Base-by-base conservation (phyloP, 345 rosid species). In the Eucalyptus lansdowneana region DNA sequence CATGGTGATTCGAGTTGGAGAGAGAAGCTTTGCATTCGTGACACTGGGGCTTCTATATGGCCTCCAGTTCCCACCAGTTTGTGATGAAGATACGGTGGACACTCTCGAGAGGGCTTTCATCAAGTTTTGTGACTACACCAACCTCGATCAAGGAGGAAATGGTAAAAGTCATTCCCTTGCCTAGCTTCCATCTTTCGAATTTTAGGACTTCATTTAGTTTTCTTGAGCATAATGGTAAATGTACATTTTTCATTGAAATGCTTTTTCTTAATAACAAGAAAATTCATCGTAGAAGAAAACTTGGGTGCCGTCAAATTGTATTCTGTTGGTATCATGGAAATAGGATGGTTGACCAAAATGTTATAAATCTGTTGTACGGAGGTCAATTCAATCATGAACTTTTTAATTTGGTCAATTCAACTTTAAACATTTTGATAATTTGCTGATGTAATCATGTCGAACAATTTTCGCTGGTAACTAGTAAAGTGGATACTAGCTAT, bases 31-130 rank as follows among this genome's bases (percentile, higher is more conserved):
- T 37, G 88, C 90, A 12, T 87, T 87, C 4, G 89, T 60, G 45
- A 83, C 54, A 88, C 89, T 53, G 2, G 88, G 90, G 49, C 86
- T 91, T 40, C 34, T 91, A 16, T 91, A 62, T 40, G 92, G 90
- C 53, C 25, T 91, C 21, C 88, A 87, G 16, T 51, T 91, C n/a
- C 56, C 89, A 29, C 65, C 87, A 13, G 47, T 34, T 12, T 65
- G 88, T 29, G 19, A 17, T 34, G 89, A 91, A 22, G 90, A 87
- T 31, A 83, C 69, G n/a, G 42, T 85, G 53, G 87, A 45, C 27
- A 9, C 80, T 17, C 88, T 91, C 27, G 90, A 91, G 62, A 91
- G 87, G 50, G 65, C 88, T 56, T 89, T 89, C 80, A 50, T 67
- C 51, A 91, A 87, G 81, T 89, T 65, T 44, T 65, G 86, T 53